A percentile compares a stretch with the other conserved stretches of the same genome.
Conservation (phyloP, 78 protist species). For the Polysphondylium violaceum region DNA sequence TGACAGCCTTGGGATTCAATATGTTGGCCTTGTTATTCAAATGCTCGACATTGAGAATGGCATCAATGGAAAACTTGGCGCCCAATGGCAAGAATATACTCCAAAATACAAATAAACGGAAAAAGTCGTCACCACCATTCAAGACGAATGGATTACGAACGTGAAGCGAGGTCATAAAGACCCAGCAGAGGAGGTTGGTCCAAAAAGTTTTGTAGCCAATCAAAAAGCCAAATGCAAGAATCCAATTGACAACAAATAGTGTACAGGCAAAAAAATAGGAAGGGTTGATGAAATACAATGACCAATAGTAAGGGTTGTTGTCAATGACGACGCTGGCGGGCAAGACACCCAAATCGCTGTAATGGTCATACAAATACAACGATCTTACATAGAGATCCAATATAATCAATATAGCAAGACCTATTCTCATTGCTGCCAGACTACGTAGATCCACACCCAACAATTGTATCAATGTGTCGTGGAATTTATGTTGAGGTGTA, state of each 20-base stretch:
- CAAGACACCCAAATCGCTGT: slow-evolving; percentile 34
- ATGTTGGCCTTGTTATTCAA: slow-evolving; percentile 18
- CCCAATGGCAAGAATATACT: slow-evolving; percentile 49
- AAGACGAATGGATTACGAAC: slow-evolving; percentile 51
- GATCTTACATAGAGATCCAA: slow-evolving; percentile 38
- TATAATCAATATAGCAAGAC: slow-evolving; percentile 21
- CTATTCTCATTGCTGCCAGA: slow-evolving; percentile 40
- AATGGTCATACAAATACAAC: slow-evolving; percentile 47
- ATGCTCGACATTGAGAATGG: slow-evolving; percentile 17
- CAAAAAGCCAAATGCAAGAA: neutral
- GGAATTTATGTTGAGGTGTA: neutral
- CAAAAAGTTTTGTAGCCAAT: slow-evolving; percentile 15
- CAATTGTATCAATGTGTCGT: neutral
- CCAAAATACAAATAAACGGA: slow-evolving; percentile 56
- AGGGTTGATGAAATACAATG: slow-evolving; percentile 17
- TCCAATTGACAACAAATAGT: neutral
- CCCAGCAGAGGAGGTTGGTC: slow-evolving; percentile 7
- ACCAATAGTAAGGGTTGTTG: slow-evolving; percentile 27
- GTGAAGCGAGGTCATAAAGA: slow-evolving; percentile 27
- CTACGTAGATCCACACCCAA: slow-evolving; percentile 58
- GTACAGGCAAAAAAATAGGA: neutral
- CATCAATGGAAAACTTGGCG: slow-evolving; percentile 35
- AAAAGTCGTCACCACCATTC: slow-evolving; percentile 77
- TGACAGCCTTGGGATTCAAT: neutral
- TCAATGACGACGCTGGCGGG: slow-evolving; percentile 18